phyloP scores from a whole-genome alignment of 768 basidiomycete genomes.

The Boletus vermiculosoides region DNA sequence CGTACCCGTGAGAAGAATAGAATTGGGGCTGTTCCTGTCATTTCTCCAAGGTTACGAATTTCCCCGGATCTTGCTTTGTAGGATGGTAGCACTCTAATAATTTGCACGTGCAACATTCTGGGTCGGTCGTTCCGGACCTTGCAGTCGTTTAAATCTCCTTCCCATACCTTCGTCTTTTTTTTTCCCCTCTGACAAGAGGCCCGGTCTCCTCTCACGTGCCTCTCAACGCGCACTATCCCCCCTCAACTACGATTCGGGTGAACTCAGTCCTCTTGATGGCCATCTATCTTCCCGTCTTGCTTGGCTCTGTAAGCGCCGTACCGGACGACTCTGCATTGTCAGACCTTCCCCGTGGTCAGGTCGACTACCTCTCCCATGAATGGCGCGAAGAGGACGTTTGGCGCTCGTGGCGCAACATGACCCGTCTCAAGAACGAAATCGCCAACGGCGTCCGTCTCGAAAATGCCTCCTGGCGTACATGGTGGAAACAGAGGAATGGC shows the following conservation, averaged over 20 bases:
- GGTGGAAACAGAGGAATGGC: constrained; percentile 99
- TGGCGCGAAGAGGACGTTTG: constrained; percentile 99
- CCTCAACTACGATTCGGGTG: neutral
- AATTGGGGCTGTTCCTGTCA: too few relatives aligned
- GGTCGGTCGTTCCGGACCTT: too few relatives aligned
- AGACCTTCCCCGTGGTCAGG: constrained; percentile 87
- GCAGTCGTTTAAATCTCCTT: too few relatives aligned
- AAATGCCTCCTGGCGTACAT: constrained; percentile 98
- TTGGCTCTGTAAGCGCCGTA: constrained; percentile 58
- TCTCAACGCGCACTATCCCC: neutral
- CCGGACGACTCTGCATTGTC: constrained; percentile 80
- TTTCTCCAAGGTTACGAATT: too few relatives aligned
- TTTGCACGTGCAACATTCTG: too few relatives aligned
- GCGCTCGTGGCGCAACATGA: constrained; percentile 99
- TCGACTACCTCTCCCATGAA: constrained; percentile 97
- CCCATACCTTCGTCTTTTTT: too few relatives aligned
- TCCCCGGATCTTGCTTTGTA: too few relatives aligned
- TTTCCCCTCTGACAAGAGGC: too few relatives aligned
- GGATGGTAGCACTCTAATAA: too few relatives aligned
- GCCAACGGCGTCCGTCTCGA: constrained; percentile 92
- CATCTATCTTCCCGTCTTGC: constrained; percentile 67
- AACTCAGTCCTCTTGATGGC: constrained; percentile 42
- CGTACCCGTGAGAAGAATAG: too few relatives aligned
- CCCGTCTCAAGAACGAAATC: constrained; percentile 96
- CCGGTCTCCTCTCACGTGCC: too few relatives aligned